Conservation (phyloP, 495 filamentous ascomycete species). For the Apodospora peruviana region DNA sequence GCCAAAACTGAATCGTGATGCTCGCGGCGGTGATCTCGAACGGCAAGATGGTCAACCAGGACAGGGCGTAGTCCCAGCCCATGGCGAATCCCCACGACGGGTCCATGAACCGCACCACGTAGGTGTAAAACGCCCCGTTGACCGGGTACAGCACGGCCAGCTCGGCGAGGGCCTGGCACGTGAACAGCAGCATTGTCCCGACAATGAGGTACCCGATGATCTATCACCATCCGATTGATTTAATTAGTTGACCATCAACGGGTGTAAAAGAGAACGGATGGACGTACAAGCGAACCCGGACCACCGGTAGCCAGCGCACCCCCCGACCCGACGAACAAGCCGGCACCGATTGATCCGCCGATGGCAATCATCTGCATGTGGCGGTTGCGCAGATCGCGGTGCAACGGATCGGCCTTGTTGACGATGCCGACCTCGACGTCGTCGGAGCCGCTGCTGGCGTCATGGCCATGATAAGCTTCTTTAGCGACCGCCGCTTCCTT, state of each 20-base stretch:
- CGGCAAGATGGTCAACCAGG: slow-evolving; percentile 49
- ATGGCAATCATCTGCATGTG: slow-evolving; percentile 78
- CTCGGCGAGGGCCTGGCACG: slow-evolving; percentile 59
- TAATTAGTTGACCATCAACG: slow-evolving; percentile 43
- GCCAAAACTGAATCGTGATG: slow-evolving; percentile 39
- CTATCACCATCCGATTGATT: slow-evolving; percentile 20
- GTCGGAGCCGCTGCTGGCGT: not conserved
- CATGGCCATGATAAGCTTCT: not conserved
- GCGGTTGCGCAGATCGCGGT: slow-evolving; percentile 31
- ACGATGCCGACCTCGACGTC: not conserved
- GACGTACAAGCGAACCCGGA: slow-evolving; percentile 45
- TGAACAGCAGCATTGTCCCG: slow-evolving; percentile 40
- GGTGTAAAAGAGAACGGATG: not conserved
- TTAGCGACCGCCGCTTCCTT: not conserved
- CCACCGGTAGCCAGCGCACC: slow-evolving; percentile 45
- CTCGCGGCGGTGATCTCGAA: slow-evolving; percentile 49
- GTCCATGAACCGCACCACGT: slow-evolving; percentile 63
- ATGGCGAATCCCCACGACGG: slow-evolving; percentile 53
- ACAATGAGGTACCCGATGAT: slow-evolving; percentile 50
- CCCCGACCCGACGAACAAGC: slow-evolving; percentile 53
- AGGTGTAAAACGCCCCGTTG: slow-evolving; percentile 52
- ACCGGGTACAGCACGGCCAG: slow-evolving; percentile 62
- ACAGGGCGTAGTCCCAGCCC: slow-evolving; percentile 65
- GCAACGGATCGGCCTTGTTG: slow-evolving; percentile 10
- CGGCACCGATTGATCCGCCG: slow-evolving; percentile 54